phyloP scores from a whole-genome alignment of 2,329 filamentous ascomycete genomes.

The Tolypocladium pustulatum region DNA sequence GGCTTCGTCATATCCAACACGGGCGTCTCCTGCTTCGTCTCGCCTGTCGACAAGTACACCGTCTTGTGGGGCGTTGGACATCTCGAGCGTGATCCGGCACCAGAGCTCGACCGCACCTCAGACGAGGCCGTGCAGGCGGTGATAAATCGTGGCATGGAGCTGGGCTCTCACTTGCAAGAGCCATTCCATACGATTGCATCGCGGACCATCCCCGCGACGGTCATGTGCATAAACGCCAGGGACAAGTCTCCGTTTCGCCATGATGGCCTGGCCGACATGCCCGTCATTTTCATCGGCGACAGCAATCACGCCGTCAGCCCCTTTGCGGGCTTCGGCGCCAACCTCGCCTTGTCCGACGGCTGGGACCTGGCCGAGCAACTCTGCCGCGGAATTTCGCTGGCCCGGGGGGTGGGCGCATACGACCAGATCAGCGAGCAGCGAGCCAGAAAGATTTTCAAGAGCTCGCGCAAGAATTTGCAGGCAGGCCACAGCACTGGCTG shows the following conservation, averaged over 20 bases:
- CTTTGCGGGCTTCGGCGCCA: conserved; percentile 38
- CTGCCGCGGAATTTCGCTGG: conserved; percentile 14
- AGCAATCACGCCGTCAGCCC: conserved; percentile 38
- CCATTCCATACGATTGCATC: conserved; percentile 28
- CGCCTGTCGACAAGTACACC: conserved; percentile 28
- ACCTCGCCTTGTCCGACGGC: conserved; percentile 34
- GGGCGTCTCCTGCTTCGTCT: conserved; percentile 32
- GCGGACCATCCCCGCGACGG: conserved; percentile 24
- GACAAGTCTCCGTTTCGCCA: conserved; percentile 35
- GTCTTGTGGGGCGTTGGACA: conserved; percentile 33
- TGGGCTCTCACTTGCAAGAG: conserved; percentile 24
- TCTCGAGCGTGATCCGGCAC: conserved; percentile 10
- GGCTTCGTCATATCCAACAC: conserved; percentile 26
- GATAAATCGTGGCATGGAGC: conserved; percentile 17
- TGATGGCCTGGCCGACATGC: conserved; percentile 8
- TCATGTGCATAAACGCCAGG: conserved; percentile 27
- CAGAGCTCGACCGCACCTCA: conserved; percentile 5
- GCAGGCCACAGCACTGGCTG: conserved; percentile 14
- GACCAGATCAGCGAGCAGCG: conserved; percentile 25
- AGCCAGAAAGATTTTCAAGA: conserved; percentile 13
- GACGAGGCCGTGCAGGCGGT: conserved; percentile 15
- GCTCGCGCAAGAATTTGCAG: conserved; percentile 12
- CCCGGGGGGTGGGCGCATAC: conserved; percentile 19
- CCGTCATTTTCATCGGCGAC: conserved; percentile 36
- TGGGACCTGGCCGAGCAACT: conserved; percentile 34